A percentile compares a stretch with the other conserved stretches of the same genome.
Conservation (phyloP, 1,284 basidiomycete species). For the Ceratobasidium sp. region DNA sequence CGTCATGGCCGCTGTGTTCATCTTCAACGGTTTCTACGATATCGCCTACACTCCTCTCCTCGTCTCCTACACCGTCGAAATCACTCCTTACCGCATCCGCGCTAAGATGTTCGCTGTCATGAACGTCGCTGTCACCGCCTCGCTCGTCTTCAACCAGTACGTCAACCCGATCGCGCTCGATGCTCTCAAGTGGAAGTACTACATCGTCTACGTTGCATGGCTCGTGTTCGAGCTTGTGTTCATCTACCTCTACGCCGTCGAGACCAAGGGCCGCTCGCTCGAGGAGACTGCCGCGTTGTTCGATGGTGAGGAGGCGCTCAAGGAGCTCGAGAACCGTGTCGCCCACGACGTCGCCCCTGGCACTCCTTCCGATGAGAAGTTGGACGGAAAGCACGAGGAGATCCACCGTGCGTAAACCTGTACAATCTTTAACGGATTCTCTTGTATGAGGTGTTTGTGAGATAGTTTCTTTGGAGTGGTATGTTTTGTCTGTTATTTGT, state of each 20-base stretch:
- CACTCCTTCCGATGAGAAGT: constrained; percentile 30
- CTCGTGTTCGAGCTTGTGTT: constrained; percentile 54
- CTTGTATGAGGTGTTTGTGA: constrained; percentile 10
- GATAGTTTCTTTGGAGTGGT: not conserved
- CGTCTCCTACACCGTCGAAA: constrained; percentile 68
- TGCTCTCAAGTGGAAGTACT: constrained; percentile 45
- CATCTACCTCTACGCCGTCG: constrained; percentile 63
- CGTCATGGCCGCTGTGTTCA: constrained; percentile 70
- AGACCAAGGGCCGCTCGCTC: constrained; percentile 69
- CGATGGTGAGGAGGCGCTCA: constrained; percentile 56
- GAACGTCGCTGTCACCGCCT: constrained; percentile 53
- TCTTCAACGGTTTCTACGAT: constrained; percentile 73
- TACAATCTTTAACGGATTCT: not conserved
- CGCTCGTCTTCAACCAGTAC: constrained; percentile 68
- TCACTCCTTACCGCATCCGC: constrained; percentile 70
- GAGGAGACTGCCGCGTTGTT: constrained; percentile 70
- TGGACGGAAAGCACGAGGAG: constrained; percentile 21
- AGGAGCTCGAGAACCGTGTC: constrained; percentile 32
- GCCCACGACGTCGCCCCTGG: constrained; percentile 18
- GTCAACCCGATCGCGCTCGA: constrained; percentile 42
- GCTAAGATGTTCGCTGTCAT: constrained; percentile 72
- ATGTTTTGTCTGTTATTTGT: not conserved
- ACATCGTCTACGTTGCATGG: constrained; percentile 50
- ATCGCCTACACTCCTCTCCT: constrained; percentile 46
- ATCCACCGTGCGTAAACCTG: constrained; percentile 5